Evolutionary conservation across 805 yeast species (phyloP).

Genomic region (Candida argentea): DNA sequence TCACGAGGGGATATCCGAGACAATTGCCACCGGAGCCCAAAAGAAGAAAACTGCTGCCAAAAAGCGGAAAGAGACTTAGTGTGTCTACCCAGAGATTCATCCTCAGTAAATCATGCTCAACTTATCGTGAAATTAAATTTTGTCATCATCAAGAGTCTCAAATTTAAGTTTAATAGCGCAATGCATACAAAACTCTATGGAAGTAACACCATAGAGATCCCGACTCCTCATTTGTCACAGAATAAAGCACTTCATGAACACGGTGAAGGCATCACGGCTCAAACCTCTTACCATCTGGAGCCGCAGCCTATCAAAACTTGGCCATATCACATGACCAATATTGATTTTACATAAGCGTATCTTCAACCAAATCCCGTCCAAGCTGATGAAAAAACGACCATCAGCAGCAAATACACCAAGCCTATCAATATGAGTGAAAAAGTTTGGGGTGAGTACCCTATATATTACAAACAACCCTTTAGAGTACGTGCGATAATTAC

Average conservation of each 20-base stretch:
- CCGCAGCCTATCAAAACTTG: too few species aligned
- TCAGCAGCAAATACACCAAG: background rate
- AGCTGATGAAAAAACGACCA: background rate
- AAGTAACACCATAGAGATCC: background rate
- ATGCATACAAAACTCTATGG: background rate
- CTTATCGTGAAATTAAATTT: too few species aligned
- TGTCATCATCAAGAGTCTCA: too few species aligned
- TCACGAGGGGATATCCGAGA: conserved; percentile 2
- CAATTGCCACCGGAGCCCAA: conserved; percentile 4
- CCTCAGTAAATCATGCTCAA: too few species aligned
- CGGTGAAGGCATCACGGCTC: too few species aligned
- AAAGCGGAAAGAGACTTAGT: background rate
- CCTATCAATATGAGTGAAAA: conserved; percentile 16
- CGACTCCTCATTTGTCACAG: background rate
- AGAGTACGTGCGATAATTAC: conserved; percentile 58
- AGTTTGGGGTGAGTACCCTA: conserved; percentile 43
- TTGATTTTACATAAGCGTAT: too few species aligned
- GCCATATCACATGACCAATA: too few species aligned
- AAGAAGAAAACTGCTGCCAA: conserved; percentile 6
- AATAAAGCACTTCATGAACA: too few species aligned
- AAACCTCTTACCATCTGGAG: too few species aligned
- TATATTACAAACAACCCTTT: conserved; percentile 51
- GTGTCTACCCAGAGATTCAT: background rate
- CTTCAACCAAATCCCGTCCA: background rate
- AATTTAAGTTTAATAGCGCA: too few species aligned